A percentile compares a stretch with the other conserved stretches of the same genome.
Conservation (phyloP, 192 early-diverging fungal genomes). For the Coemansia sp. region DNA sequence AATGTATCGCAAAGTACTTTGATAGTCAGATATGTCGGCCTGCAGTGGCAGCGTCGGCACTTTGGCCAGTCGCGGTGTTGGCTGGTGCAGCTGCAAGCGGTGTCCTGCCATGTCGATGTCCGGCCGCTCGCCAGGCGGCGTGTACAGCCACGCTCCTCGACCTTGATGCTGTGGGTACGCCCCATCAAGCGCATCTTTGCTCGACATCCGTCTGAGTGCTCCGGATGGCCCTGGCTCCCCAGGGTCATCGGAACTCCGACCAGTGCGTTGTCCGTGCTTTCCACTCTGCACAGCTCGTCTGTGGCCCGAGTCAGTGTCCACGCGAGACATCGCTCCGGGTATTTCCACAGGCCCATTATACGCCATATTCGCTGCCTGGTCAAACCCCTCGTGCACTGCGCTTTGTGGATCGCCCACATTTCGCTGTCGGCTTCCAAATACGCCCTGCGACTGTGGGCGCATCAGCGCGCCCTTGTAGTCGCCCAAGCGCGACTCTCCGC, state of each 20-base stretch:
- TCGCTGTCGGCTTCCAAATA: slow-evolving; percentile 33
- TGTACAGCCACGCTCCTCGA: slow-evolving; percentile 22
- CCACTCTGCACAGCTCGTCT: neutral
- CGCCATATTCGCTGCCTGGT: slow-evolving; percentile 2
- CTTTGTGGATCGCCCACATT: slow-evolving; percentile 9
- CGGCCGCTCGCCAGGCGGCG: slow-evolving; percentile 24
- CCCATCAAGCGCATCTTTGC: slow-evolving; percentile 7
- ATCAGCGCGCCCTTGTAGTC: slow-evolving; percentile 35
- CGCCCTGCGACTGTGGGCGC: slow-evolving; percentile 21
- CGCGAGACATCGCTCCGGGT: slow-evolving; percentile 4
- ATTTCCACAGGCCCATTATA: slow-evolving; percentile 21
- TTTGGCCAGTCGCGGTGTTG: slow-evolving; percentile 13
- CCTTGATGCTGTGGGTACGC: neutral
- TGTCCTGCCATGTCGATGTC: neutral
- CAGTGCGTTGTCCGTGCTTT: slow-evolving; percentile 5
- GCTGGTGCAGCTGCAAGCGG: slow-evolving; percentile 8
- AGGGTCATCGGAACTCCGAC: slow-evolving; percentile 14
- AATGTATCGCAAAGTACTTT: neutral
- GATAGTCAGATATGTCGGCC: slow-evolving; percentile 8
- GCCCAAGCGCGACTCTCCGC: slow-evolving; percentile 32
- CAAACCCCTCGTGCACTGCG: slow-evolving; percentile 2
- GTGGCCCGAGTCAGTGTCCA: neutral
- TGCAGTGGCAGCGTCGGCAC: slow-evolving; percentile 15
- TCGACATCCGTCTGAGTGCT: slow-evolving; percentile 7
- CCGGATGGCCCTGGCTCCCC: neutral